A percentile compares a stretch with the other conserved stretches of the same genome.
Conservation (phyloP, 2,329 filamentous ascomycete species). For the Nemania sp. region DNA sequence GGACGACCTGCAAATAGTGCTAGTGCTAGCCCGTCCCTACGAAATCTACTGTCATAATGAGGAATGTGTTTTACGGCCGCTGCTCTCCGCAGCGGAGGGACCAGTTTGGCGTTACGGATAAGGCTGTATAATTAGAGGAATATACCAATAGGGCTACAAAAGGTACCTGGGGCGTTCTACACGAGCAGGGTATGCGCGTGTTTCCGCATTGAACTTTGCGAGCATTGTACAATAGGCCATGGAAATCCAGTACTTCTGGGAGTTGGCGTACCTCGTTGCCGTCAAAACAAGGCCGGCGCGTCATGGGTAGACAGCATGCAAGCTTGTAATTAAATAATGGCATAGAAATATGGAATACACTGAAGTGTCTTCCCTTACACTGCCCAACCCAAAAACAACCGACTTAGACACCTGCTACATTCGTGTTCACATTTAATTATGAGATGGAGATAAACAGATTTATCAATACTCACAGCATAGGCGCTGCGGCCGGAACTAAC, state of each 20-base stretch:
- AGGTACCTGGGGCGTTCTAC: slow-evolving; percentile 24
- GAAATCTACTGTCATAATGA: slow-evolving; percentile 68
- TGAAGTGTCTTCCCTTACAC: background rate
- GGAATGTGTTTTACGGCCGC: slow-evolving; percentile 16
- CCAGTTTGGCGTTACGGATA: slow-evolving; percentile 34
- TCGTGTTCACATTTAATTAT: background rate
- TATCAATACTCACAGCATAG: too few relatives aligned
- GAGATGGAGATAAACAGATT: too few relatives aligned
- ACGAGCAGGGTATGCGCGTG: slow-evolving; percentile 9
- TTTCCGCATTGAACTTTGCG: slow-evolving; percentile 17
- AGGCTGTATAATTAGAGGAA: slow-evolving; percentile 38
- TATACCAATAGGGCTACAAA: slow-evolving; percentile 34
- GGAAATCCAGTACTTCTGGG: slow-evolving; percentile 4
- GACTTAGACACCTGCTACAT: background rate
- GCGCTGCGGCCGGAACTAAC: too few relatives aligned
- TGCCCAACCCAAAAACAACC: background rate
- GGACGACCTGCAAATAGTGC: slow-evolving; percentile 52
- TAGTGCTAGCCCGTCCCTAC: slow-evolving; percentile 75
- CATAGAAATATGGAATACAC: slow-evolving; percentile 21
- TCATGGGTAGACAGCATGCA: slow-evolving; percentile 20
- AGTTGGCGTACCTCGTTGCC: slow-evolving; percentile 12
- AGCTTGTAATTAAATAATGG: slow-evolving; percentile 22
- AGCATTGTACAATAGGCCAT: slow-evolving; percentile 31
- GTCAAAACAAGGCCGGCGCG: slow-evolving; percentile 8
- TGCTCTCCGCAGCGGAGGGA: slow-evolving; percentile 14